Conservation (phyloP, 768 basidiomycete genomes). For the Psilocybe cubensis region DNA sequence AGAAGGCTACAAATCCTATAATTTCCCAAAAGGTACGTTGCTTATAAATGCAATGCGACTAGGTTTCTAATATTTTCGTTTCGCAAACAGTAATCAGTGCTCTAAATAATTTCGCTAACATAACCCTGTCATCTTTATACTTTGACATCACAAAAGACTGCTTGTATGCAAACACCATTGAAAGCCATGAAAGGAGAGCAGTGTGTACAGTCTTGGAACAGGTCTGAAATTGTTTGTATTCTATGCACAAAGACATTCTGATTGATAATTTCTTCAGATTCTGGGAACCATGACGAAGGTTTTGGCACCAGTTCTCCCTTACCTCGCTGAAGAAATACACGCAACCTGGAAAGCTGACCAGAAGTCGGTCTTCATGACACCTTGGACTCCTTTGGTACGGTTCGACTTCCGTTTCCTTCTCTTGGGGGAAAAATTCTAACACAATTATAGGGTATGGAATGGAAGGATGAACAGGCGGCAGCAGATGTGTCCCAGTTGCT, state of each 20-base stretch:
- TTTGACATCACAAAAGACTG: slow-evolving; percentile 92
- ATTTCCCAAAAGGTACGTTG: slow-evolving; percentile 78
- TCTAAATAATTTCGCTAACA: slow-evolving; percentile 77
- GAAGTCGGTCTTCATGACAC: slow-evolving; percentile 68
- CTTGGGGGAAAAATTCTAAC: too few species aligned
- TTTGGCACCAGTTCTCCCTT: slow-evolving; percentile 86
- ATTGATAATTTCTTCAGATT: slow-evolving; percentile 45
- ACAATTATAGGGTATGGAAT: slow-evolving; percentile 52
- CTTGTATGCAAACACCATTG: slow-evolving; percentile 70
- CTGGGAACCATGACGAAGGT: slow-evolving; percentile 68
- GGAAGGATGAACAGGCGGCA: slow-evolving; percentile 62
- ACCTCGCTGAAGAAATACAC: slow-evolving; percentile 89
- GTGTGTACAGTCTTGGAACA: slow-evolving; percentile 74
- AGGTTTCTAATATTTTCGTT: neutral
- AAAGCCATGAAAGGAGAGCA: slow-evolving; percentile 58
- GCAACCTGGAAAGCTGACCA: slow-evolving; percentile 40
- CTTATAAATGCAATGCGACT: neutral
- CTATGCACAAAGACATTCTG: neutral
- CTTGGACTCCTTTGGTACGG: slow-evolving; percentile 74
- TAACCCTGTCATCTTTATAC: slow-evolving; percentile 87
- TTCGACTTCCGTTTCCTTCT: neutral
- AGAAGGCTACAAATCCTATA: slow-evolving; percentile 71
- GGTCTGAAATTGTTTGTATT: slow-evolving; percentile 37
- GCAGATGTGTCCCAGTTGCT: slow-evolving; percentile 69
- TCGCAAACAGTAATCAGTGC: slow-evolving; percentile 62